A percentile compares a stretch with the other conserved stretches of the same genome.
Evolutionary conservation across 148 eudicot species (phyloP).

Genomic region (Chenopodium formosanum): DNA sequence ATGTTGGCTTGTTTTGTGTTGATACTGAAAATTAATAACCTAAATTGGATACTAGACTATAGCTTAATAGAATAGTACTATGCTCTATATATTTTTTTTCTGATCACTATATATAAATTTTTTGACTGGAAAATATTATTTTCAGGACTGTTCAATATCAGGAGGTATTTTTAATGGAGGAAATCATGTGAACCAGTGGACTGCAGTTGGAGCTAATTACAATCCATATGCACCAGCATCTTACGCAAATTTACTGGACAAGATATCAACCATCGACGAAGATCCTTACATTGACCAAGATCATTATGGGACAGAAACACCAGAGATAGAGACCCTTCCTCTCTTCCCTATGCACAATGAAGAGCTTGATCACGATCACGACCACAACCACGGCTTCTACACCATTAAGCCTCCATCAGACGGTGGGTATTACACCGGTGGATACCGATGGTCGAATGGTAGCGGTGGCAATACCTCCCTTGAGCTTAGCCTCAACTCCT

Average conservation of each 20-base stretch:
- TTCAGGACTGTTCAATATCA: conserved; percentile 77
- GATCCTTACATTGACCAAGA: conserved; percentile 36
- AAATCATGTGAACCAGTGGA: conserved; percentile 40
- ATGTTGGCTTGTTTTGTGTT: background rate
- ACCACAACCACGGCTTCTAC: conserved; percentile 20
- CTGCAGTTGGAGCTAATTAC: conserved; percentile 26
- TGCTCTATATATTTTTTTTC: background rate
- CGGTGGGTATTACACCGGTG: conserved; percentile 26
- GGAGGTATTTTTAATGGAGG: conserved; percentile 42
- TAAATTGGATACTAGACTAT: background rate
- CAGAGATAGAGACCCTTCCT: conserved; percentile 75
- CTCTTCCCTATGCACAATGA: conserved; percentile 86
- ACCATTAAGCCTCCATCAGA: conserved; percentile 28
- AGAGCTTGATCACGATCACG: conserved; percentile 21
- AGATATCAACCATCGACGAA: conserved; percentile 31
- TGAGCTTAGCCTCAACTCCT: conserved; percentile 92
- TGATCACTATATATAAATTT: too few relatives aligned
- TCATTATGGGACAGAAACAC: conserved; percentile 24
- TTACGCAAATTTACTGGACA: conserved; percentile 45
- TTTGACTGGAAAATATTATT: background rate
- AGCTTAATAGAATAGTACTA: background rate
- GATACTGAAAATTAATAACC: background rate
- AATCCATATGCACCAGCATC: conserved; percentile 33
- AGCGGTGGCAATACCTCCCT: conserved; percentile 48
- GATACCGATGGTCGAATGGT: conserved; percentile 31